phyloP scores from a whole-genome alignment of 2,329 filamentous ascomycete genomes.

The Colletotrichum orchidophilum region DNA sequence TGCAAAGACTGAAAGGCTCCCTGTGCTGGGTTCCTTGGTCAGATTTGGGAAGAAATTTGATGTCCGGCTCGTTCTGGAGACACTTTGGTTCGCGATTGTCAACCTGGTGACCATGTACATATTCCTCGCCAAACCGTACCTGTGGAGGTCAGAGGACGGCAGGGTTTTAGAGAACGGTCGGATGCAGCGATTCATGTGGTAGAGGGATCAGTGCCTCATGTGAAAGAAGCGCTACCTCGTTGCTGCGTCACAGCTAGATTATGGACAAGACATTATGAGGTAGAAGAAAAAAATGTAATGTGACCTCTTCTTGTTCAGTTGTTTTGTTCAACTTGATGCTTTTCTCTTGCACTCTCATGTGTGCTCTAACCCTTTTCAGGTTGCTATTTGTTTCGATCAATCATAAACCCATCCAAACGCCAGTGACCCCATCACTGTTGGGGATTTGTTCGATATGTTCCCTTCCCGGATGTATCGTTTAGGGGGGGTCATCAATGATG shows the following conservation, averaged over 20 bases:
- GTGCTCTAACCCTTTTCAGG: conserved; percentile 19
- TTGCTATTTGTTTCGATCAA: not conserved
- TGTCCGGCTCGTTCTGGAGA: conserved; percentile 67
- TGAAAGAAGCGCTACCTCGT: not conserved
- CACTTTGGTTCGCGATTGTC: conserved; percentile 72
- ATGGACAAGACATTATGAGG: not conserved
- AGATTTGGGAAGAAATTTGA: conserved; percentile 45
- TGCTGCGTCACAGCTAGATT: not conserved
- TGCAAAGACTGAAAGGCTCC: not conserved
- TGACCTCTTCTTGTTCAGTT: not conserved
- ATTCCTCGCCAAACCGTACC: conserved; percentile 74
- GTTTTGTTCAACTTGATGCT: not conserved
- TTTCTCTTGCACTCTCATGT: conserved; percentile 18
- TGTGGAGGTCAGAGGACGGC: conserved; percentile 68
- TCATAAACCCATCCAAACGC: conserved; percentile 22
- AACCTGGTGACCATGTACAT: conserved; percentile 75
- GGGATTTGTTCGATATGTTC: not conserved
- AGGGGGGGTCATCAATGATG: conserved; percentile 13
- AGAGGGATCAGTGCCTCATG: conserved; percentile 25
- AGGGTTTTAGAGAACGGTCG: conserved; percentile 62
- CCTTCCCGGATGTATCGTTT: not conserved
- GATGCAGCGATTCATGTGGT: conserved; percentile 87
- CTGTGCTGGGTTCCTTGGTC: conserved; percentile 14
- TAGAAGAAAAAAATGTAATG: not conserved
- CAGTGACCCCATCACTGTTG: not conserved